Evolutionary conservation across 176 grass and related monocot species (phyloP), one percentile per base, ranked within the genome.

Genomic region (Sorghum bicolor): DNA sequence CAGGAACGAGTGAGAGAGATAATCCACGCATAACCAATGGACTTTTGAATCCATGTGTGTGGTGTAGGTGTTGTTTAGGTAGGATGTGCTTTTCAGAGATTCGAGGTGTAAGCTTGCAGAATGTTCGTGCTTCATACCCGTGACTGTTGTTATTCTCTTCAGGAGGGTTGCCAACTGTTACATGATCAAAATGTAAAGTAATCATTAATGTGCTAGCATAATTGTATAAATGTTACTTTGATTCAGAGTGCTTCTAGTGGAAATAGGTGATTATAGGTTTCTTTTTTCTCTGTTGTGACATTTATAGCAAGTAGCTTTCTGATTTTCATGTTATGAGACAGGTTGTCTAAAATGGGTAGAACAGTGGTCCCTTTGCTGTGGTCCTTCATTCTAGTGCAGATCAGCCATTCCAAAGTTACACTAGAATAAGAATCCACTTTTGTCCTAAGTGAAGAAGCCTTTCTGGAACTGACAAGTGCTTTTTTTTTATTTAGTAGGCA

Each of bases 11-110:
- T 24, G 53, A 58, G 52, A 45, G 37, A 43, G 72, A 50, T 37
- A 20, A 69, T 76, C 41, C 22, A 40, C 58, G 63, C 26, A 48
- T 78, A 69, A 32, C 34, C 72, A 16, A 24, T 76, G 31, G 26
- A 17, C 32, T 74, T 64, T 2, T 72, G 38, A 71, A 40, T 64
- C 20, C 44, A 36, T 22, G 33, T 2, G 22, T 3, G 33, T 26
- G 57, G 43, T 74, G 75, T 88, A 58, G 28, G 30, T 80, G 82
- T 31, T 76, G 82, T 80, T 85, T 85, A 75, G 82, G 76, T 89
- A 48, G 70, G 70, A 60, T 68, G 29, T 61, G 47, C 26, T 76
- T 84, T 80, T 80, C 38, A 2, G 20, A 80, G 82, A 24, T 74
- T 80, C 1, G 4, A 12, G 34, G 62, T 67, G 31, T 37, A 19